Base-by-base conservation (phyloP, 2,329 filamentous ascomycete species). In the Colletotrichum orchidophilum region DNA sequence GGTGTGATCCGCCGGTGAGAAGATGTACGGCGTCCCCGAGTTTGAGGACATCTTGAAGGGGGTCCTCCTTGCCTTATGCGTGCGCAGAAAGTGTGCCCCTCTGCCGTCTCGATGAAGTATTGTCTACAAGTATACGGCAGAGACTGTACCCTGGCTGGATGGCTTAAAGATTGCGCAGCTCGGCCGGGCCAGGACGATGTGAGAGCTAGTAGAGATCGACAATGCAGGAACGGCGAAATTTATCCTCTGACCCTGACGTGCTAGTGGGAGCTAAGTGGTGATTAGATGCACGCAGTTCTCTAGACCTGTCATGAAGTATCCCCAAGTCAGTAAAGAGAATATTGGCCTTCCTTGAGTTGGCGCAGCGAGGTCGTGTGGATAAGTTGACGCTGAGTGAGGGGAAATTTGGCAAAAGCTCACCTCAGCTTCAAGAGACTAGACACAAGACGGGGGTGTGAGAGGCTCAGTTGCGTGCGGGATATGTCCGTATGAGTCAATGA, bases 1-100 rank as follows among this genome's bases (percentile, higher is more conserved):
- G 31, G 80, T 76, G 74, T 91, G 87, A 42, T 81, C 77, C 8
- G 76, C 77, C 3, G 83, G 79, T 29, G 82, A 79, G 78, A 87
- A 88, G 74, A 85, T 73, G 60, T 83, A 73, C 33, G 70, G 60
- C 21, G 64, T 70, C 33, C 71, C 71, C 15, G 71, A 70, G 57
- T 31, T 65, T 27, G 65, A 63, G 29, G 72, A 52, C 72, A 73
- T 73, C 42, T n/a, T 50, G 26, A 13, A 24, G 35, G 21, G 6
- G 49, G 62, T 66, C 24, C 15, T 24, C 42, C 12, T 39, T 3
- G 55, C 31, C 35, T 33, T 18, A n/a, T 49, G 46, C 18, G 39
- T 33, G 26, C 26, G 3, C 6, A n/a, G 13, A 5, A 7, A 15
- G 18, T 15, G 39, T 31, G 15, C 39, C 18, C 39, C 21, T 46